Conservation (phyloP, 306 rosid genomes). For the Ammopiptanthus mongolicus region DNA sequence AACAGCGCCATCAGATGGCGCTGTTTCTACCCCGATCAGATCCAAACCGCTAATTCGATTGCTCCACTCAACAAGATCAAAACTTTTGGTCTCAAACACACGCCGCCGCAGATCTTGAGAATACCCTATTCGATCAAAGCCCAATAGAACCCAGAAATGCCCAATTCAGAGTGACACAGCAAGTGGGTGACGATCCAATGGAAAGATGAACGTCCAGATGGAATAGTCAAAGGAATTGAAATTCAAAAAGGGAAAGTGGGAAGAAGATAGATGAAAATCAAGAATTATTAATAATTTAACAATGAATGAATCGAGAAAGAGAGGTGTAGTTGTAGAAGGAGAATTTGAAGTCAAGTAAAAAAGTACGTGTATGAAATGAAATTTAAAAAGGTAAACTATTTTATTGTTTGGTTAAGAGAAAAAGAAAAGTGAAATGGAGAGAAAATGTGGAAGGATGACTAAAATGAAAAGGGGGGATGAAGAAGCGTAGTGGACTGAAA, state of each 20-base stretch:
- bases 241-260: not conserved
- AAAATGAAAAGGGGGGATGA: not conserved
- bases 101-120: constrained; percentile 42
- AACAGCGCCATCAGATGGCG: constrained; percentile 99
- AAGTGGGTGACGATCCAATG: constrained; percentile 14
- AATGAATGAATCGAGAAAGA: not conserved
- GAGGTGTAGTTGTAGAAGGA: not conserved
- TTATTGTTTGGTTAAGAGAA: not conserved
- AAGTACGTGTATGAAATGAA: constrained; percentile 14
- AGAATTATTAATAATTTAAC: not conserved
- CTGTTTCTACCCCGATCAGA: constrained; percentile 81
- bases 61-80: constrained; percentile 41
- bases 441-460: not conserved
- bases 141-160: no score
- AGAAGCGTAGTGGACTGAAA: constrained; percentile 55
- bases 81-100: not conserved
- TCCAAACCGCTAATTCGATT: constrained; percentile 65
- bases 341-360: constrained; percentile 41
- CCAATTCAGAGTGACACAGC: not conserved
- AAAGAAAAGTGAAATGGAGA: not conserved
- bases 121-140: constrained; percentile 39
- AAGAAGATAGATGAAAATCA: not conserved
- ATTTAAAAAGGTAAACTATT: not conserved
- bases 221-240: constrained; percentile 23
- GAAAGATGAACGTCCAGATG: not conserved